phyloP scores from a whole-genome alignment of 176 grass and related monocot species.

The Microstegium vimineum region DNA sequence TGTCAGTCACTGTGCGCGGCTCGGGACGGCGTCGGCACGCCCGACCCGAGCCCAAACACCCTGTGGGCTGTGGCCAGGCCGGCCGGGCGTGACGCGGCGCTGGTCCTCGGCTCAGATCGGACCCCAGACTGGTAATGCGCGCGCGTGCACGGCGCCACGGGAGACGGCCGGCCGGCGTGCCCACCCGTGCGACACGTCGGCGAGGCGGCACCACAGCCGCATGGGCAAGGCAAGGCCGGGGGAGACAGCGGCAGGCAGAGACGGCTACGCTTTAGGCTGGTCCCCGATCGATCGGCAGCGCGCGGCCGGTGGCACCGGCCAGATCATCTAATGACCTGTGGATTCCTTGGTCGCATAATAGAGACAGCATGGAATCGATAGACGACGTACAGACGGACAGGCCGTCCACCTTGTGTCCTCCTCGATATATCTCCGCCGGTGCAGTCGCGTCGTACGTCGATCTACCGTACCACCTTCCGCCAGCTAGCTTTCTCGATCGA shows the following conservation, averaged over 20 bases:
- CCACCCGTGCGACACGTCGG: constrained; percentile 9
- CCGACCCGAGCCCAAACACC: too few species aligned
- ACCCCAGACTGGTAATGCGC: too few species aligned
- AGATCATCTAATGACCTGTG: neutral
- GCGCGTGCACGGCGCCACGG: neutral
- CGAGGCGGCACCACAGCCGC: neutral
- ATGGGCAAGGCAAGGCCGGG: too few species aligned
- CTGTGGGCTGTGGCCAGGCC: too few species aligned
- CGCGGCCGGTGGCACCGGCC: neutral
- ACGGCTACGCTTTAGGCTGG: neutral
- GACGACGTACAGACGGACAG: too few species aligned
- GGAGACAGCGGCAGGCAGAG: neutral
- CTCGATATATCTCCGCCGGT: neutral
- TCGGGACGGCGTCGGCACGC: too few species aligned
- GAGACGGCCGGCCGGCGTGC: neutral
- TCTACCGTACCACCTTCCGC: neutral
- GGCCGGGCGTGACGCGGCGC: too few species aligned
- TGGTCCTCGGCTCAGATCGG: too few species aligned
- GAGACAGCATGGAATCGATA: neutral
- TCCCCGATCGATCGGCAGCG: neutral
- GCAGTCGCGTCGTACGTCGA: neutral
- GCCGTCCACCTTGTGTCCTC: neutral
- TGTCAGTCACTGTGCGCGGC: too few species aligned
- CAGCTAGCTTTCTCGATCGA: neutral
- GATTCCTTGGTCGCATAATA: neutral